Evolutionary conservation across 352 stramenopile genomes (phyloP).

Genomic region (Globisporangium takayamanum): DNA sequence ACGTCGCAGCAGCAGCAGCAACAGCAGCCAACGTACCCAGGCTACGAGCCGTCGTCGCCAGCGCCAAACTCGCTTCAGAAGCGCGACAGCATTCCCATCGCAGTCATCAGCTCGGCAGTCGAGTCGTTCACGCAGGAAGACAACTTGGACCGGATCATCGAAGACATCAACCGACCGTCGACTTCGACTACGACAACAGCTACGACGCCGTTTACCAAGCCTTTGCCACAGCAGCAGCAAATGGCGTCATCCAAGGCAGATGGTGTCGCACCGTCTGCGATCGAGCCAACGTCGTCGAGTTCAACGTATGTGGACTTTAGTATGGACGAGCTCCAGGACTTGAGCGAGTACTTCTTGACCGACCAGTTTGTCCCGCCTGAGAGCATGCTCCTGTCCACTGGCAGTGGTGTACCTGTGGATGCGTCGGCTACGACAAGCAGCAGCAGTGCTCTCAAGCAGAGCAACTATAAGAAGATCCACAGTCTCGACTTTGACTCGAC

Average conservation of each 20-base stretch:
- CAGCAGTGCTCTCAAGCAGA: slow-evolving; percentile 10
- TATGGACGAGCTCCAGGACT: slow-evolving; percentile 63
- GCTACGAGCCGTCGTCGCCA: slow-evolving; percentile 11
- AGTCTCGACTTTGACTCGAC: slow-evolving; percentile 68
- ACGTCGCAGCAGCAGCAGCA: slow-evolving; percentile 6
- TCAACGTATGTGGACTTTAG: slow-evolving; percentile 54
- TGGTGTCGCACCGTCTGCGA: slow-evolving; percentile 6
- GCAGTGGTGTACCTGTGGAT: neutral
- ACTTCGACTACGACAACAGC: neutral
- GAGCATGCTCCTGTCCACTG: neutral
- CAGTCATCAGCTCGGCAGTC: slow-evolving; percentile 50
- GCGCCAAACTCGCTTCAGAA: slow-evolving; percentile 18
- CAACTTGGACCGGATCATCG: slow-evolving; percentile 74
- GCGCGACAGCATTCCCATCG: slow-evolving; percentile 63
- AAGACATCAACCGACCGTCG: slow-evolving; percentile 58
- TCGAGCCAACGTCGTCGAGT: slow-evolving; percentile 31
- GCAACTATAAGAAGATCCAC: slow-evolving; percentile 60
- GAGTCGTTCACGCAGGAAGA: slow-evolving; percentile 72
- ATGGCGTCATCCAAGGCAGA: slow-evolving; percentile 20
- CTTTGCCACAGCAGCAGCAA: slow-evolving; percentile 17
- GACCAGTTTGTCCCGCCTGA: slow-evolving; percentile 30
- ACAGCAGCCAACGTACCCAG: slow-evolving; percentile 18
- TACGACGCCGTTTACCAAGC: slow-evolving; percentile 35
- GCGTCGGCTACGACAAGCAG: neutral
- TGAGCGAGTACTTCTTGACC: slow-evolving; percentile 68